Percentiles rank a stretch among this genome's conserved stretches.
phyloP scores from a whole-genome alignment of 768 basidiomycete species.

The Fomitopsis pulvina region DNA sequence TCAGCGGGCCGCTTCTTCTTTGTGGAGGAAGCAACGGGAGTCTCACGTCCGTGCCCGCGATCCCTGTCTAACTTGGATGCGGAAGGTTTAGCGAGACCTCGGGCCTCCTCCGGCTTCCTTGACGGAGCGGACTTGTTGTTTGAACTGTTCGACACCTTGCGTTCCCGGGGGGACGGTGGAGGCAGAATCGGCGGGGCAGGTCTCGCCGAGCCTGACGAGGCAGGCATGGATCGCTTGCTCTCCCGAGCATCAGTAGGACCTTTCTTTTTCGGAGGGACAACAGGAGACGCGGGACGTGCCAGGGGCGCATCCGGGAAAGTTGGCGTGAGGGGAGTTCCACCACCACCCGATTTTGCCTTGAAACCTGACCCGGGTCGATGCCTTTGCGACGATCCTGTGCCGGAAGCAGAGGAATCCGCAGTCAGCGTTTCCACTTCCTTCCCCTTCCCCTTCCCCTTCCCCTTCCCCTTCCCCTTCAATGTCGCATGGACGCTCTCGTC shows the following conservation, averaged over 20 bases:
- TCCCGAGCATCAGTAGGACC: slow-evolving; percentile 23
- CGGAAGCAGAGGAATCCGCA: slow-evolving; percentile 9
- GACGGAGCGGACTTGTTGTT: neutral
- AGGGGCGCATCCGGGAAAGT: neutral
- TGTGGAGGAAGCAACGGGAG: neutral
- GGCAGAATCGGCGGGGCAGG: slow-evolving; percentile 25
- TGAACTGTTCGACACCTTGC: slow-evolving; percentile 4
- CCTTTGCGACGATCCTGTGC: slow-evolving; percentile 10
- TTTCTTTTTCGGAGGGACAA: slow-evolving; percentile 17
- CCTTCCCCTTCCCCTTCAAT: slow-evolving; percentile 11
- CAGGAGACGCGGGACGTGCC: slow-evolving; percentile 10
- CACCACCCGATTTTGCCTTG: slow-evolving; percentile 29
- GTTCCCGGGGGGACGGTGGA: slow-evolving; percentile 8
- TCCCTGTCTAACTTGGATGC: slow-evolving; percentile 2
- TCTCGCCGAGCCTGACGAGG: slow-evolving; percentile 28
- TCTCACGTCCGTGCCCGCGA: slow-evolving; percentile 9
- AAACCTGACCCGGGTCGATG: slow-evolving; percentile 47
- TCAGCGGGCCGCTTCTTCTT: slow-evolving; percentile 14
- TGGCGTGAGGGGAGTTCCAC: slow-evolving; percentile 13
- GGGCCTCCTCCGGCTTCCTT: slow-evolving; percentile 6
- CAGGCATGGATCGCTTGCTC: slow-evolving; percentile 21
- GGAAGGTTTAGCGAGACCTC: neutral
- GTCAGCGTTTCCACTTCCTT: slow-evolving; percentile 9
- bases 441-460: slow-evolving; percentile 13
- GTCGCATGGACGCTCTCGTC: slow-evolving; percentile 29